phyloP scores from a whole-genome alignment of 139 green algal species.

The Haematococcus lacustris region DNA sequence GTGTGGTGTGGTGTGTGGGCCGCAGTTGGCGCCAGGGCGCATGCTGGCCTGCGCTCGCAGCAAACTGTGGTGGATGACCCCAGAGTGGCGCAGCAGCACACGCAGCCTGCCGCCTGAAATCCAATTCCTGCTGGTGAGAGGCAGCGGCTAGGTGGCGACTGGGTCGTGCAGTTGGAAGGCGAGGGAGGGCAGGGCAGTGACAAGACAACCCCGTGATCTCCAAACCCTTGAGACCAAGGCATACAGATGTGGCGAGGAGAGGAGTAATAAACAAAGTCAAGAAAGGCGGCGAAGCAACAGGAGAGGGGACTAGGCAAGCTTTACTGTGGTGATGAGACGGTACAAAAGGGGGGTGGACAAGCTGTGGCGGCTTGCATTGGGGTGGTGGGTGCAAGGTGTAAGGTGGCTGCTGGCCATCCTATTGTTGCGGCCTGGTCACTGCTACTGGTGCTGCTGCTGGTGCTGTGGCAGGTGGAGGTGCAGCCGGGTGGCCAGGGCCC shows the following conservation, averaged over 20 bases:
- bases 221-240: neutral
- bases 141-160: neutral
- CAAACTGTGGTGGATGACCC: slow-evolving; percentile 92
- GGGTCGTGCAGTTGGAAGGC: neutral
- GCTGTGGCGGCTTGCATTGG: neutral
- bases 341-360: neutral
- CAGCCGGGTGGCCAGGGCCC: neutral
- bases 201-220: too few species aligned
- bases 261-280: neutral
- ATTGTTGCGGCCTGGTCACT: too few species aligned
- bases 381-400: neutral
- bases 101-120: slow-evolving; percentile 77
- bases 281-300: neutral
- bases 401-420: too few species aligned
- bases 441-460: neutral
- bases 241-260: neutral
- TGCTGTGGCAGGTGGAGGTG: slow-evolving; percentile 5
- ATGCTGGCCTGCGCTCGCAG: slow-evolving; percentile 66
- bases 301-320: neutral
- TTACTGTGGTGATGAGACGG: neutral
- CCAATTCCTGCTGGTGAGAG: slow-evolving; percentile 80
- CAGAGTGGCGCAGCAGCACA: slow-evolving; percentile 71
- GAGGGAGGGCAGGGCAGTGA: too few species aligned
- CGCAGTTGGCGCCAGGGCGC: slow-evolving; percentile 36
- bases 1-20: too few species aligned